Conservation (phyloP, 306 rosid genomes). For the Pueraria montana region DNA sequence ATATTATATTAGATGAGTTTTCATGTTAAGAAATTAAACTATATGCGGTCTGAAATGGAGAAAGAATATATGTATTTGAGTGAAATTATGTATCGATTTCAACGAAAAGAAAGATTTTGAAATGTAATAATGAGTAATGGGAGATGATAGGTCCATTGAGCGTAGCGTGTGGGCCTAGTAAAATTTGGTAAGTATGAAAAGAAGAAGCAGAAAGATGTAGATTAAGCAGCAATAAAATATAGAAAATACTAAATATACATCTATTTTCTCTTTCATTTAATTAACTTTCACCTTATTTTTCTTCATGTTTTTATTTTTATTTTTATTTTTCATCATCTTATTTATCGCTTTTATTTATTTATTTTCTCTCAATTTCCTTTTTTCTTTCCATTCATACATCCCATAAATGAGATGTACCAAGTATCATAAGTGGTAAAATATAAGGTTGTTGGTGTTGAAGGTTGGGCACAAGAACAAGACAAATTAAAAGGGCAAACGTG, state of each 20-base stretch:
- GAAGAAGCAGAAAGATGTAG: not conserved
- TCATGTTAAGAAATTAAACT: not conserved
- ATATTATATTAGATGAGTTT: not conserved
- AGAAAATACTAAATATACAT: not conserved
- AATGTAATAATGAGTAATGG: not conserved
- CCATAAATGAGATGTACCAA: not conserved
- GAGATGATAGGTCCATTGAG: not conserved
- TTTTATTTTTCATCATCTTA: no score
- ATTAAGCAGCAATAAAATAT: not conserved
- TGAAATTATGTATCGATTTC: slow-evolving; percentile 3
- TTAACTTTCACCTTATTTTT: not conserved
- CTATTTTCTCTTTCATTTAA: not conserved
- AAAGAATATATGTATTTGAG: not conserved
- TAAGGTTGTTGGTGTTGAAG: not conserved
- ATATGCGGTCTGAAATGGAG: not conserved
- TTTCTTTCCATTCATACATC: no score
- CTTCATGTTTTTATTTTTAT: no score
- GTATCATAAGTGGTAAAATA: not conserved
- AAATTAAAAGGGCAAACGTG: not conserved
- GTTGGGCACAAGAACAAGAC: not conserved
- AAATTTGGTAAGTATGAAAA: not conserved
- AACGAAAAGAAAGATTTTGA: not conserved
- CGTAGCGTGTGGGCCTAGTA: slow-evolving; percentile 7
- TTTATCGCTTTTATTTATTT: no score
- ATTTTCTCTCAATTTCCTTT: no score